Percentiles rank a stretch among this genome's conserved stretches.
Evolutionary conservation across 345 rosid species (phyloP).

Genomic region (Boechera divaricarpa): DNA sequence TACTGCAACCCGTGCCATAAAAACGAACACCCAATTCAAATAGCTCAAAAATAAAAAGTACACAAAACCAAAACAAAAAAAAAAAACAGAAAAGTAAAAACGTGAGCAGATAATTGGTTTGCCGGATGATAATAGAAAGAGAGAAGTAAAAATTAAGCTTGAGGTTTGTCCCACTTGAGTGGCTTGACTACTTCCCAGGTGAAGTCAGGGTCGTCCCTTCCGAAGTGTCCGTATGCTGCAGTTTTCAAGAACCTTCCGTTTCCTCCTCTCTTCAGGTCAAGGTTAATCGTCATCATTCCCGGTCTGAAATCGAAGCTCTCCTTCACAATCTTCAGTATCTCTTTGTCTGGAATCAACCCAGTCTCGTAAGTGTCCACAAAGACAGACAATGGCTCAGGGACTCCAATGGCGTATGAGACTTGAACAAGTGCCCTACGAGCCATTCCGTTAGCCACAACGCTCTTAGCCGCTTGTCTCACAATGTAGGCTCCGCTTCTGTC

Average conservation of each 20-base stretch:
- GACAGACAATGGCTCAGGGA: slow-evolving; percentile 46
- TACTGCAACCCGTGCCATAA: not conserved
- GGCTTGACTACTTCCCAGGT: slow-evolving; percentile 49
- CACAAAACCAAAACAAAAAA: too few species aligned
- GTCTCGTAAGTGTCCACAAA: slow-evolving; percentile 43
- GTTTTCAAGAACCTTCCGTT: slow-evolving; percentile 45
- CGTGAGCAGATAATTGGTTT: slow-evolving; percentile 14
- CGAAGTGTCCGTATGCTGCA: slow-evolving; percentile 45
- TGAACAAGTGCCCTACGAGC: slow-evolving; percentile 45
- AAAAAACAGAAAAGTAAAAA: not conserved
- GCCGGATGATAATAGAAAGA: not conserved
- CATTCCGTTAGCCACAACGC: slow-evolving; percentile 42
- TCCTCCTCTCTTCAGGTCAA: slow-evolving; percentile 46
- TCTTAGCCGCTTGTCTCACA: slow-evolving; percentile 46
- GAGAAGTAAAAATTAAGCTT: slow-evolving; percentile 23
- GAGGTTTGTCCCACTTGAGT: slow-evolving; percentile 45
- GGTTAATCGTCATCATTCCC: slow-evolving; percentile 45
- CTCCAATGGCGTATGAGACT: slow-evolving; percentile 46
- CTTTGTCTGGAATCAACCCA: slow-evolving; percentile 45
- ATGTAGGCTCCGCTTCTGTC: slow-evolving; percentile 49
- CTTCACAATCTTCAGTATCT: slow-evolving; percentile 45
- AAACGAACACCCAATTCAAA: too few species aligned
- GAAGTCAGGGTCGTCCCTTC: slow-evolving; percentile 49
- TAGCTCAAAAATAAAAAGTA: too few species aligned
- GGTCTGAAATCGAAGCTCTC: slow-evolving; percentile 45